Evolutionary conservation across 805 yeast genomes (phyloP).

Genomic region (Komagataella pastoris): DNA sequence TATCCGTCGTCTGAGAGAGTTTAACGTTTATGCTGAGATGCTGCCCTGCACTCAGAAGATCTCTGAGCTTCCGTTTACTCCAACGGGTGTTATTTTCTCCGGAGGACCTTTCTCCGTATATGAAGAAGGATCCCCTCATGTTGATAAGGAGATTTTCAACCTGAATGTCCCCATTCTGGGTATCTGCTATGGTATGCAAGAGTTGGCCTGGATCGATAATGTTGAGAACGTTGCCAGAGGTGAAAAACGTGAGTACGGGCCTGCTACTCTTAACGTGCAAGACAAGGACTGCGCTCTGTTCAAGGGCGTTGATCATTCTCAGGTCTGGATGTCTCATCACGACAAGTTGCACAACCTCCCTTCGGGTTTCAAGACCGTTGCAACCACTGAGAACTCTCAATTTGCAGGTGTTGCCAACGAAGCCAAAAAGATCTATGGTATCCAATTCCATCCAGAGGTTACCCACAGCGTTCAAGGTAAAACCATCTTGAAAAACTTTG

Average conservation of each 20-base stretch:
- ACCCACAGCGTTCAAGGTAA: conserved; percentile 93
- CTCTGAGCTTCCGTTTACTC: conserved; percentile 82
- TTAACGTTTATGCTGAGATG: conserved; percentile 98
- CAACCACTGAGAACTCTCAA: conserved; percentile 90
- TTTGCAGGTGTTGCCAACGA: conserved; percentile 83
- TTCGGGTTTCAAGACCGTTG: conserved; percentile 76
- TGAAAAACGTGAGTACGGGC: conserved; percentile 97
- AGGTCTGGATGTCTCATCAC: conserved; percentile 99
- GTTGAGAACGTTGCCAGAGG: conserved; percentile 92
- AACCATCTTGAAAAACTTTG: conserved; percentile 78
- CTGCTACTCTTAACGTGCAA: conserved; percentile 73
- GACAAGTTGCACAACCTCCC: conserved; percentile 91
- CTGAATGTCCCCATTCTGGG: conserved; percentile 91
- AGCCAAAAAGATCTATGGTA: conserved; percentile 69
- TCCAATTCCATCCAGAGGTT: conserved; percentile 98
- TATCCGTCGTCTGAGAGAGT: conserved; percentile 94
- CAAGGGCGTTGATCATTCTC: conserved; percentile 82
- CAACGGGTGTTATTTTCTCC: conserved; percentile 89
- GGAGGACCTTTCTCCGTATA: conserved; percentile 98
- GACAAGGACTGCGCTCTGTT: conserved; percentile 62
- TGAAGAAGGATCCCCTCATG: conserved; percentile 93
- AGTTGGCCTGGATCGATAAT: conserved; percentile 85
- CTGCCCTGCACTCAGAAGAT: conserved; percentile 98
- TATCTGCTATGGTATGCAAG: conserved; percentile 99
- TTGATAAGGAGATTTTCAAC: conserved; percentile 85